A percentile compares a stretch with the other conserved stretches of the same genome.
These are phyloP conservation scores for Arthrobotrys megalospora DNA, from an alignment of 2,329 filamentous ascomycete genomes.

Conservation along the genomic window DNA sequence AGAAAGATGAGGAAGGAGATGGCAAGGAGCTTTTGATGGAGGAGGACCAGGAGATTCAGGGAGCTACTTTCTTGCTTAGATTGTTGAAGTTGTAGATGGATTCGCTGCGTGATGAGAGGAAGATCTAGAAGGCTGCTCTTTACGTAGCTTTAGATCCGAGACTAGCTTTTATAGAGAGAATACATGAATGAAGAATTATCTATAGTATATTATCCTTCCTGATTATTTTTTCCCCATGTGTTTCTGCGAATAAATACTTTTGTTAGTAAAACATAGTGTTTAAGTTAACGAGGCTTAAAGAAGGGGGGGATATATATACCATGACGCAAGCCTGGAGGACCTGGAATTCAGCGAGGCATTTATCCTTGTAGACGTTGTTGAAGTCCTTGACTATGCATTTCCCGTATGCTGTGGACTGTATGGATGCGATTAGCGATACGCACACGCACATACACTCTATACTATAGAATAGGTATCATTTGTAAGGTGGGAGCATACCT, in stretches of 20 bases:
- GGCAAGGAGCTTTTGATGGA: slow-evolving; percentile 77
- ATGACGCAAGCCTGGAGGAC: slow-evolving; percentile 45
- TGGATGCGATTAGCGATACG: neutral
- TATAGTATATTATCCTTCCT: slow-evolving; percentile 12
- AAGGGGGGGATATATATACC: slow-evolving; percentile 23
- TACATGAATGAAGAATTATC: slow-evolving; percentile 15
- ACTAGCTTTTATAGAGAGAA: neutral
- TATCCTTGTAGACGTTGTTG: slow-evolving; percentile 89
- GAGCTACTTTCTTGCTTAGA: slow-evolving; percentile 83
- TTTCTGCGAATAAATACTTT: slow-evolving; percentile 21
- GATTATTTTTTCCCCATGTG: slow-evolving; percentile 40
- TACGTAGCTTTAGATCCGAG: slow-evolving; percentile 1
- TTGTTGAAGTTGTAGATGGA: slow-evolving; percentile 77
- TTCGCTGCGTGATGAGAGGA: neutral
- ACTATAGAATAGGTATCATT: neutral
- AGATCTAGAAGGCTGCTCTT: neutral
- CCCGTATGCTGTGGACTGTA: slow-evolving; percentile 84
- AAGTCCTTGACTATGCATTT: slow-evolving; percentile 93
- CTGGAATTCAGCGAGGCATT: slow-evolving; percentile 85
- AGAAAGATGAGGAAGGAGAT: slow-evolving; percentile 71
- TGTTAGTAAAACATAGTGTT: neutral
- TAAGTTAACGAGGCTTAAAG: neutral
- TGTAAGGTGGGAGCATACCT: slow-evolving; percentile 69
- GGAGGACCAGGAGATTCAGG: slow-evolving; percentile 88
- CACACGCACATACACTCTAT: neutral